These are phyloP conservation scores for Rhizophagus sp. DNA, from an alignment of 192 early-diverging fungal species.

Conservation along the genomic window DNA sequence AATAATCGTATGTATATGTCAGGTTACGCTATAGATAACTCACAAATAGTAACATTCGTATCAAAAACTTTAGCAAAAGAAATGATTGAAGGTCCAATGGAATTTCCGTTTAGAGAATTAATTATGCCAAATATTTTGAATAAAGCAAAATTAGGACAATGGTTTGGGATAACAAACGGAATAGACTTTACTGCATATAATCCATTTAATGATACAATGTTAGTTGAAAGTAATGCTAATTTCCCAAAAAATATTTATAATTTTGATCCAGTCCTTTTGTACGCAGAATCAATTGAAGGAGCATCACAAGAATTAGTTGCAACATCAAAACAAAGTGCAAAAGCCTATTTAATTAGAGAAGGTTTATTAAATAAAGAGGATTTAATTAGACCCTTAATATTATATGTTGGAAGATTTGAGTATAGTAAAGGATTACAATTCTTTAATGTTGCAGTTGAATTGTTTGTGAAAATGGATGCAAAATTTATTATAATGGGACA, in stretches of 20 bases:
- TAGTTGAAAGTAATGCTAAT: constrained; percentile 35
- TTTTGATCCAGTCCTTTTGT: neutral
- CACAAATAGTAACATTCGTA: constrained; percentile 56
- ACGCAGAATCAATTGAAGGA: neutral
- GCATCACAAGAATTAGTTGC: constrained; percentile 14
- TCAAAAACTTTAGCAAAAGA: constrained; percentile 55
- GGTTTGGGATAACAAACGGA: constrained; percentile 58
- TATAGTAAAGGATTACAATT: constrained; percentile 58
- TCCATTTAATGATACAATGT: constrained; percentile 45
- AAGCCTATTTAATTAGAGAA: constrained; percentile 45
- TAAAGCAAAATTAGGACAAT: constrained; percentile 44
- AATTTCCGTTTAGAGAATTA: constrained; percentile 58
- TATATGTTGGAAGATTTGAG: constrained; percentile 59
- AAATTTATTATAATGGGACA: constrained; percentile 59
- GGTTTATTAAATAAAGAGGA: constrained; percentile 42
- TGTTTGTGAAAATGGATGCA: constrained; percentile 41
- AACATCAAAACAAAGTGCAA: constrained; percentile 49
- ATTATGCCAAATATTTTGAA: constrained; percentile 50
- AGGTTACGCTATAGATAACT: constrained; percentile 50
- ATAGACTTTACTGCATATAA: constrained; percentile 51
- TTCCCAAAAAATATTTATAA: constrained; percentile 41
- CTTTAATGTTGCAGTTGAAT: constrained; percentile 39
- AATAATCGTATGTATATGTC: constrained; percentile 53
- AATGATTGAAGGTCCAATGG: constrained; percentile 53
- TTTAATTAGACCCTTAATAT: constrained; percentile 41